Conservation (phyloP, 768 basidiomycete species). For the Boletus subcaerulescens region DNA sequence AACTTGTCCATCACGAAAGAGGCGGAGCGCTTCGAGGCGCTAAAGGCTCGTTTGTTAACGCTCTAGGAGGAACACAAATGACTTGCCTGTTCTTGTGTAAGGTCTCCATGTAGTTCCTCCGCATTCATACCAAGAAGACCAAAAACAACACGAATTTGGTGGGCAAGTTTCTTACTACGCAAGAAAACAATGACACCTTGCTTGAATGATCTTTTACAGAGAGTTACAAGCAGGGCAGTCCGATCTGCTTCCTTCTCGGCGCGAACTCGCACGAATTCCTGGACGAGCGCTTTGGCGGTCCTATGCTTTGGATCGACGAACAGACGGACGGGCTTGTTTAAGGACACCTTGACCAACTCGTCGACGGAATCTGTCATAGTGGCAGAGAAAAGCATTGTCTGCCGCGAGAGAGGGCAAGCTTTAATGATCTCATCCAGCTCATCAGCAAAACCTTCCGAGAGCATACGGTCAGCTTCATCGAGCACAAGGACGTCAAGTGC, state of each 20-base stretch:
- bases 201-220: conserved; percentile 89
- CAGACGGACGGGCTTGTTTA: conserved; percentile 89
- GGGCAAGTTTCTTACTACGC: conserved; percentile 94
- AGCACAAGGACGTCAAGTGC: conserved; percentile 90
- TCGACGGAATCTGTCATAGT: conserved; percentile 98
- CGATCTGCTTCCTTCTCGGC: conserved; percentile 76
- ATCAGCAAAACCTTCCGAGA: conserved; percentile 92
- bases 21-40: conserved; percentile 83
- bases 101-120: conserved; percentile 91
- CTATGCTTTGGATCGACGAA: conserved; percentile 94
- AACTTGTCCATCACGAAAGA: conserved; percentile 84
- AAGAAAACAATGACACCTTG: conserved; percentile 88
- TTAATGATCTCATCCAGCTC: conserved; percentile 93
- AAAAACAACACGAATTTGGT: conserved; percentile 95
- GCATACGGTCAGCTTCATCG: conserved; percentile 98
- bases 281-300: conserved; percentile 80
- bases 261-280: conserved; percentile 93
- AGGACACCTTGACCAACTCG: conserved; percentile 86
- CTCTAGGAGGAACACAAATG: neutral
- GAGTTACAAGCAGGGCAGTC: conserved; percentile 68
- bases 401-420: conserved; percentile 81
- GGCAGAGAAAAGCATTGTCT: conserved; percentile 98
- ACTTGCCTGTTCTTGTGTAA: conserved; percentile 90
- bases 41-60: conserved; percentile 31
- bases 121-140: conserved; percentile 84